Evolutionary conservation across 2,329 filamentous ascomycete species (phyloP).

Genomic region (Colletotrichum magnum): DNA sequence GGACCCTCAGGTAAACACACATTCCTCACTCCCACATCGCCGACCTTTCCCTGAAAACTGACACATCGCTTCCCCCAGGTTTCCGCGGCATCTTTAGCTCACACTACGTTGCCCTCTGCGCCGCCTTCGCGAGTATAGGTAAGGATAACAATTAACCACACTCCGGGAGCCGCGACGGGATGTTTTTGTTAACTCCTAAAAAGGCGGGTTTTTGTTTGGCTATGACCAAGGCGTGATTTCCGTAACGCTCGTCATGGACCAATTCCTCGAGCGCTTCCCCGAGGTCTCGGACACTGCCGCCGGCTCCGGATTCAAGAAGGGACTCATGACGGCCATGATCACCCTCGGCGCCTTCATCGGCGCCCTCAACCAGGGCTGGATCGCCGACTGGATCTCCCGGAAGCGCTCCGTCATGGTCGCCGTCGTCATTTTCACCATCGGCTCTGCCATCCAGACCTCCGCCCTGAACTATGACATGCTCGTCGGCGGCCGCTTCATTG

Average conservation of each 20-base stretch:
- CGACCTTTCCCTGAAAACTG: not conserved
- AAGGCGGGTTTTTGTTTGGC: conserved; percentile 53
- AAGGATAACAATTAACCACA: no score
- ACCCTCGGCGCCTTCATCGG: conserved; percentile 68
- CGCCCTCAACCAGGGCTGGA: conserved; percentile 64
- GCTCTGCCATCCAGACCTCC: conserved; percentile 50
- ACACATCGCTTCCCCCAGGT: conserved; percentile 37
- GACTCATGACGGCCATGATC: conserved; percentile 57
- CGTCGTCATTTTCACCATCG: conserved; percentile 48
- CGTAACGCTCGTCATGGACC: conserved; percentile 46
- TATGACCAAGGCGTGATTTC: conserved; percentile 64
- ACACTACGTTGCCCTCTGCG: conserved; percentile 50
- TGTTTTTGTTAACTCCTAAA: no score
- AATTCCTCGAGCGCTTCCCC: conserved; percentile 54
- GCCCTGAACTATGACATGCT: conserved; percentile 56
- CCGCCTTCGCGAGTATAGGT: conserved; percentile 41
- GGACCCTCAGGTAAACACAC: conserved; percentile 43
- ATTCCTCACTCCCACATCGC: not conserved
- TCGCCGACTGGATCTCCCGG: conserved; percentile 50
- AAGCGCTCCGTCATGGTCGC: conserved; percentile 50
- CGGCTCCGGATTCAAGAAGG: conserved; percentile 52
- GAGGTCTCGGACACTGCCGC: conserved; percentile 50
- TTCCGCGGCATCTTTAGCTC: conserved; percentile 50
- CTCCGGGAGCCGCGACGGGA: no score
- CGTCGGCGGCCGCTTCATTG: conserved; percentile 63